Evolutionary conservation across 495 filamentous ascomycete species (phyloP).

Genomic region (Penicillium nucicola): DNA sequence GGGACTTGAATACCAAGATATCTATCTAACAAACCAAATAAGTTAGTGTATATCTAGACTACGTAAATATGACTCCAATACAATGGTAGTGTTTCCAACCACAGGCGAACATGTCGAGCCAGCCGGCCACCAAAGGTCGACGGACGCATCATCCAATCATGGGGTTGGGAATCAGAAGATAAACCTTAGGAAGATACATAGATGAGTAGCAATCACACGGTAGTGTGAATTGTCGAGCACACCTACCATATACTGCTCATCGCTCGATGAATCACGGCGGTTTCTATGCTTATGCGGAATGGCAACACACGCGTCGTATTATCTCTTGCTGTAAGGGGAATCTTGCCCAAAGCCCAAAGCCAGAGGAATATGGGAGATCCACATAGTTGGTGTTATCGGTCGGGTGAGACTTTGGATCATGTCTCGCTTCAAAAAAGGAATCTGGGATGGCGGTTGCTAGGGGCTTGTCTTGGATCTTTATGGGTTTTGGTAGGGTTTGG

Average conservation of each 20-base stretch:
- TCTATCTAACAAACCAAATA: no score
- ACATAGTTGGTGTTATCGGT: constrained; percentile 54
- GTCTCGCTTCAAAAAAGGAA: constrained; percentile 49
- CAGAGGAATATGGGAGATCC: constrained; percentile 53
- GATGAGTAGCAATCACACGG: constrained; percentile 53
- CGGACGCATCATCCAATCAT: no score
- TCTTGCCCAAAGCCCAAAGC: constrained; percentile 65
- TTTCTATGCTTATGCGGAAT: constrained; percentile 51
- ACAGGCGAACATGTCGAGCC: constrained; percentile 59
- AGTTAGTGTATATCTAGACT: no score
- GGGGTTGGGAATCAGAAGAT: not conserved
- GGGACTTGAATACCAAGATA: not conserved
- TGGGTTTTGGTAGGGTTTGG: not conserved
- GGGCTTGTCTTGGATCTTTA: not conserved
- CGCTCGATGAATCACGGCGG: constrained; percentile 38
- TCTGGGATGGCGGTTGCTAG: not conserved
- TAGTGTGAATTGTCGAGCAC: constrained; percentile 59
- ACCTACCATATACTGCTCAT: constrained; percentile 41
- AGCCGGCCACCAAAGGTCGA: constrained; percentile 60
- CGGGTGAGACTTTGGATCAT: constrained; percentile 71
- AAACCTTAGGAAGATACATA: no score
- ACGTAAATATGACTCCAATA: no score
- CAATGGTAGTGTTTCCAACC: no score
- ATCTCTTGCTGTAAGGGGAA: constrained; percentile 63
- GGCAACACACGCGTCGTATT: constrained; percentile 64